Conservation (phyloP, 768 basidiomycete genomes). For the Pholiota conissans region DNA sequence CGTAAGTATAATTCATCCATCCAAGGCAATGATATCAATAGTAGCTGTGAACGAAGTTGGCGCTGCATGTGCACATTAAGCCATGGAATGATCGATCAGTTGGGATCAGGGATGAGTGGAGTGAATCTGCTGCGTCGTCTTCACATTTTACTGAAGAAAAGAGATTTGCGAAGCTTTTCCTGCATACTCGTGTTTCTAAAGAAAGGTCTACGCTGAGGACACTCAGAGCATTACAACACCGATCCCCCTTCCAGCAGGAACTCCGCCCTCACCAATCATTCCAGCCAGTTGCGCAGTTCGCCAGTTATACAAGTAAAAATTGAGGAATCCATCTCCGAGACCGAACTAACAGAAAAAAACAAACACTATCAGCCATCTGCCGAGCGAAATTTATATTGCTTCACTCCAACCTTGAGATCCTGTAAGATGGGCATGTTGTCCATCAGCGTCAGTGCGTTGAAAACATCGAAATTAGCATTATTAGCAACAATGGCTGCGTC, state of each 20-base stretch:
- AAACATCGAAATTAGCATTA: constrained; percentile 89
- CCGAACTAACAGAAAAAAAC: constrained; percentile 64
- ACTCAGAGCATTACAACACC: constrained; percentile 90
- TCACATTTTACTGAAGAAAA: too few relatives aligned
- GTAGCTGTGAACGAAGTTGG: too few relatives aligned
- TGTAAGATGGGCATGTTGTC: constrained; percentile 84
- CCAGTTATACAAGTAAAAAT: constrained; percentile 97
- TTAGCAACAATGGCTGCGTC: constrained; percentile 85
- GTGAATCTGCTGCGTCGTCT: too few relatives aligned
- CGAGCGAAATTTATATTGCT: not conserved
- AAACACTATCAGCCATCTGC: constrained; percentile 4
- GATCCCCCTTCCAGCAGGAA: constrained; percentile 74
- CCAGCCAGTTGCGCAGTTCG: constrained; percentile 80
- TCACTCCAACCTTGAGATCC: constrained; percentile 70
- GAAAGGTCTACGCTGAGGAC: too few relatives aligned
- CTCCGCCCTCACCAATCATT: constrained; percentile 47
- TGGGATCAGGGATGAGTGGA: too few relatives aligned
- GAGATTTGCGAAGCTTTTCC: too few relatives aligned
- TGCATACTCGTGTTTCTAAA: too few relatives aligned
- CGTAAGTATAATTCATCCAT: too few relatives aligned
- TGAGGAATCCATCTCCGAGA: constrained; percentile 86
- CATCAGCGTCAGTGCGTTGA: constrained; percentile 94
- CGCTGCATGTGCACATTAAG: too few relatives aligned
- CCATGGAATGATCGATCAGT: too few relatives aligned
- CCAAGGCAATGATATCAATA: too few relatives aligned